phyloP scores from a whole-genome alignment of 2,329 filamentous ascomycete genomes.

The Grosmannia serpens region DNA sequence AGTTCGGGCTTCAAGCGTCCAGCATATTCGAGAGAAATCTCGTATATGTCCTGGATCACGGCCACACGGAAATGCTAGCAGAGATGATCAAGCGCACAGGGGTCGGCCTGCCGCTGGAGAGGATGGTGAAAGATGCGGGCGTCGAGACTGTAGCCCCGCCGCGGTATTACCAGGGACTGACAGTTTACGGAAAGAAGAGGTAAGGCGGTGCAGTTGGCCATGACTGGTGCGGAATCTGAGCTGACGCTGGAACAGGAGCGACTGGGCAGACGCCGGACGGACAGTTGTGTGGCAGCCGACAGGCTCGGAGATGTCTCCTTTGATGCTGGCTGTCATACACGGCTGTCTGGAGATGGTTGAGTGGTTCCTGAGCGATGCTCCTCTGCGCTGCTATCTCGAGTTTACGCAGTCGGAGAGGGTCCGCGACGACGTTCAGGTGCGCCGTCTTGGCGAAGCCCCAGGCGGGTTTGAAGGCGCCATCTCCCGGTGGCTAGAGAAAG shows the following conservation, averaged over 20 bases:
- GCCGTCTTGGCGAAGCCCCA: constrained; percentile 45
- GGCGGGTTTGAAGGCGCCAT: constrained; percentile 55
- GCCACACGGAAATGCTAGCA: constrained; percentile 45
- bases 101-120: constrained; percentile 56
- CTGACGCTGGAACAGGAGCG: constrained; percentile 26
- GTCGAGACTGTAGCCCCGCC: constrained; percentile 52
- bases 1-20: too few species aligned
- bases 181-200: constrained; percentile 62
- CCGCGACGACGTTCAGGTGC: constrained; percentile 48
- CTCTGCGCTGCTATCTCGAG: constrained; percentile 54
- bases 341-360: constrained; percentile 58
- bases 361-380: constrained; percentile 66
- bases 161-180: constrained; percentile 64
- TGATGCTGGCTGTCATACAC: constrained; percentile 44
- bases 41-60: constrained; percentile 22
- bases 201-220: constrained; percentile 10
- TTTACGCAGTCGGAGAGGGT: constrained; percentile 51
- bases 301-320: constrained; percentile 40
- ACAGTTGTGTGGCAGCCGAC: constrained; percentile 26
- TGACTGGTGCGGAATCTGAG: background rate
- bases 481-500: constrained; percentile 46
- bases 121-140: constrained; percentile 54
- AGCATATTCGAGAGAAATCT: constrained; percentile 8
- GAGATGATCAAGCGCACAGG: constrained; percentile 56
- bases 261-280: constrained; percentile 60